A percentile compares a stretch with the other conserved stretches of the same genome.
Conservation (phyloP, 371 early-diverging fungal species). For the Rhizopus delemar region DNA sequence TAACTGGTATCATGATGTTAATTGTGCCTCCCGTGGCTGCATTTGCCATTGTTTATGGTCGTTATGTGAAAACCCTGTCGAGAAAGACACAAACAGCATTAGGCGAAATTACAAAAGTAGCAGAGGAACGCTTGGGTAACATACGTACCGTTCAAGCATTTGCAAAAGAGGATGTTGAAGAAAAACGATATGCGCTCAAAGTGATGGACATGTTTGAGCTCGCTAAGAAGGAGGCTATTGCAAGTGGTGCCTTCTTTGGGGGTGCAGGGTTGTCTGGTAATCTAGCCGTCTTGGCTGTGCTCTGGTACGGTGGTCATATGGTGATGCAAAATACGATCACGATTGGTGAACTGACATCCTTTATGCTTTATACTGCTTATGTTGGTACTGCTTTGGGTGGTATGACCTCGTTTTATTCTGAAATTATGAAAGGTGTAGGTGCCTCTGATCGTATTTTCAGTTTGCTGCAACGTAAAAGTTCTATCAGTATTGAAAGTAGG, state of each 20-base stretch:
- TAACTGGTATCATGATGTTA: slow-evolving; percentile 76
- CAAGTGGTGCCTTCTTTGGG: slow-evolving; percentile 76
- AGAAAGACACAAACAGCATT: slow-evolving; percentile 71
- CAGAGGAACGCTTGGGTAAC: slow-evolving; percentile 72
- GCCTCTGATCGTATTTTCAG: slow-evolving; percentile 75
- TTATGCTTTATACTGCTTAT: slow-evolving; percentile 83
- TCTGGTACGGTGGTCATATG: slow-evolving; percentile 79
- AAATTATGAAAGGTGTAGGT: slow-evolving; percentile 84
- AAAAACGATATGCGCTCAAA: slow-evolving; percentile 51
- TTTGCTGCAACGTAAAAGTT: slow-evolving; percentile 60
- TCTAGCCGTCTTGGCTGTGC: slow-evolving; percentile 70
- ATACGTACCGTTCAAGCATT: slow-evolving; percentile 82
- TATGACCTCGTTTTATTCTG: slow-evolving; percentile 78
- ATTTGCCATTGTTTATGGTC: slow-evolving; percentile 74
- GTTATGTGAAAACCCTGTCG: slow-evolving; percentile 66
- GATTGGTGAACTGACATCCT: slow-evolving; percentile 79
- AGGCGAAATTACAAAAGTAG: slow-evolving; percentile 72
- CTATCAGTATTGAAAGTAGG: slow-evolving; percentile 43
- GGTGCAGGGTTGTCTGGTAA: slow-evolving; percentile 79
- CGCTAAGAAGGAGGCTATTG: slow-evolving; percentile 70
- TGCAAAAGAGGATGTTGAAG: slow-evolving; percentile 65
- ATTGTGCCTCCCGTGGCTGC: slow-evolving; percentile 78
- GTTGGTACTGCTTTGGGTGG: slow-evolving; percentile 75
- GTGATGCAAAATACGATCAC: slow-evolving; percentile 69
- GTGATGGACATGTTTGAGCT: slow-evolving; percentile 62